phyloP scores from a whole-genome alignment of 805 yeast genomes.

The Diddensiella santjacobensis region DNA sequence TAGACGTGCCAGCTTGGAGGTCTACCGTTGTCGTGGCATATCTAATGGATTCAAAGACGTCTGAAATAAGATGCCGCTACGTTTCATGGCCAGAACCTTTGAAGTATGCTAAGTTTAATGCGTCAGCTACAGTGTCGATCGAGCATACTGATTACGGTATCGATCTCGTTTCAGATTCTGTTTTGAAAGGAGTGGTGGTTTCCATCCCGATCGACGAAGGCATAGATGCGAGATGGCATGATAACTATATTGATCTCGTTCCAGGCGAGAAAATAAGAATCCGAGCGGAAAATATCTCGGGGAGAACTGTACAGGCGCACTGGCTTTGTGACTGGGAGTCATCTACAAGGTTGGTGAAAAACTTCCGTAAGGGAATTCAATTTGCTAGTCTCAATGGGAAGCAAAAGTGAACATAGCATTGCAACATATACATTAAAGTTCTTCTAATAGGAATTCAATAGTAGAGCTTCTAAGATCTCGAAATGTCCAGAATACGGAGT shows the following conservation, averaged over 20 bases:
- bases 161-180: neutral
- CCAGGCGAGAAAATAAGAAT: neutral
- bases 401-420: too few relatives aligned
- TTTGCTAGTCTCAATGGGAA: too few relatives aligned
- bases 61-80: conserved; percentile 1
- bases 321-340: conserved; percentile 4
- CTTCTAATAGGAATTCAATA: neutral
- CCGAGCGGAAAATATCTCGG: neutral
- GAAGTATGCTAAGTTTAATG: conserved; percentile 4
- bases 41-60: neutral
- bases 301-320: neutral
- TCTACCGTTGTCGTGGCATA: conserved; percentile 3
- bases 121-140: neutral
- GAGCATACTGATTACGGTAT: neutral
- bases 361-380: too few relatives aligned
- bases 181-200: conserved; percentile 8
- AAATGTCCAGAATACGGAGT: conserved; percentile 18
- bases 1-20: neutral
- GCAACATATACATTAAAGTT: neutral
- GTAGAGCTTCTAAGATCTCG: conserved; percentile 14
- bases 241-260: conserved; percentile 8
- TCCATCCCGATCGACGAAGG: conserved; percentile 2
- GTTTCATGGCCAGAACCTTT: conserved; percentile 11
- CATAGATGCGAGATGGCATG: conserved; percentile 8
- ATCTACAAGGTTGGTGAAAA: too few relatives aligned